Evolutionary conservation across 1,139 yeast genomes (phyloP).

Genomic region (Suhomyces panamericanus): DNA sequence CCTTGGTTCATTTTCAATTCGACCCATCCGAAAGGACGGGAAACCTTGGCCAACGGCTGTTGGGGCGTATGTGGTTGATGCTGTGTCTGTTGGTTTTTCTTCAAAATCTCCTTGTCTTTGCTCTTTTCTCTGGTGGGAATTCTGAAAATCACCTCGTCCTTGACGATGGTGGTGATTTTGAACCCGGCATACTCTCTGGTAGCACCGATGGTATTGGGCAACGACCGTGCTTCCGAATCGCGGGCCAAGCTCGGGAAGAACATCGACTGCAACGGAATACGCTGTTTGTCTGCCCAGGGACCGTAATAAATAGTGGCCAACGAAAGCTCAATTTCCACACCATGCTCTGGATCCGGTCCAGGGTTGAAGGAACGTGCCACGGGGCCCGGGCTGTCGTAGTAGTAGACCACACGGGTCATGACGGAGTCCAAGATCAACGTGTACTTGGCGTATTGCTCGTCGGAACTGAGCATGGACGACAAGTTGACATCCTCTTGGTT

Average conservation of each 20-base stretch:
- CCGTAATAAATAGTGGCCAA: conserved; percentile 80
- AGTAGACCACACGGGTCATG: conserved; percentile 53
- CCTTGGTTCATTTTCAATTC: conserved; percentile 64
- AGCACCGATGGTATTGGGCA: conserved; percentile 45
- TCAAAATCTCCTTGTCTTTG: conserved; percentile 54
- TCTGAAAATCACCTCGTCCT: conserved; percentile 68
- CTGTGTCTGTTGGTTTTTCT: conserved; percentile 9
- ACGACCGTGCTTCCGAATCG: conserved; percentile 51
- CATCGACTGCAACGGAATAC: conserved; percentile 62
- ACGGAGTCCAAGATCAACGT: conserved; percentile 73
- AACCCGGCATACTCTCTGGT: conserved; percentile 58
- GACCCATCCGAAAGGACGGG: conserved; percentile 87
- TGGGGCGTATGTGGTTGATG: conserved; percentile 7
- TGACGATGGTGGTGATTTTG: conserved; percentile 52
- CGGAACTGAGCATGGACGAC: conserved; percentile 30
- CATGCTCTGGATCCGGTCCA: conserved; percentile 56
- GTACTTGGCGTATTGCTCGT: conserved; percentile 79
- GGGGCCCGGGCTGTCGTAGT: conserved; percentile 69
- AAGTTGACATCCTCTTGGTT: conserved; percentile 35
- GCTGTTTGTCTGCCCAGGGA: conserved; percentile 92
- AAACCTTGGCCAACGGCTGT: conserved; percentile 24
- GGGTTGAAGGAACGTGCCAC: conserved; percentile 12
- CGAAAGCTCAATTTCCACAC: conserved; percentile 58
- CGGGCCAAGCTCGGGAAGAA: conserved; percentile 69
- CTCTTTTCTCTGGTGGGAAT: conserved; percentile 84